Percentiles rank a stretch among this genome's conserved stretches.
Conservation (phyloP, 495 filamentous ascomycete genomes). For the Xylaria acuta region DNA sequence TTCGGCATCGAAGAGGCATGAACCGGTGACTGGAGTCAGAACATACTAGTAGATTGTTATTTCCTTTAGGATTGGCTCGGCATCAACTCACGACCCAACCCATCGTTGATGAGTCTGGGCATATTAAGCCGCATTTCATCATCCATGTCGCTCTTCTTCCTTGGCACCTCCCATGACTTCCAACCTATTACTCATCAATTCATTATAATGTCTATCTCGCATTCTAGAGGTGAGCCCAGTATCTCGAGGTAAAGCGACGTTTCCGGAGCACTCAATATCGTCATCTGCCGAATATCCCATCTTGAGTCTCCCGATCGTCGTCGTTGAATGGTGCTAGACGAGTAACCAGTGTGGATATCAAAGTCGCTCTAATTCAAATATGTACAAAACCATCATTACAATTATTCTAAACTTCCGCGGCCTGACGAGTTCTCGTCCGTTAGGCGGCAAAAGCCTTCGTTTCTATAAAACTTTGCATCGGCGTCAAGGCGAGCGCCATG, state of each 20-base stretch:
- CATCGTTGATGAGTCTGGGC: neutral
- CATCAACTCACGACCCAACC: neutral
- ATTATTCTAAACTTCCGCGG: conserved; percentile 38
- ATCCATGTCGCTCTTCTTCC: neutral
- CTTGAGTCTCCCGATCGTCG: neutral
- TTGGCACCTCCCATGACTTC: neutral
- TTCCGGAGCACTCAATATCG: neutral
- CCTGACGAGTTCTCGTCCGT: conserved; percentile 1
- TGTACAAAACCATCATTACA: conserved; percentile 42
- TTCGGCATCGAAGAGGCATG: neutral
- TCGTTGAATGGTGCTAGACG: neutral
- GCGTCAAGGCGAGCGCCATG: neutral
- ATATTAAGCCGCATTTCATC: neutral
- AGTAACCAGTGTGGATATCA: conserved; percentile 3
- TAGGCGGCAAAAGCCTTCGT: neutral
- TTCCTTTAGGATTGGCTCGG: neutral
- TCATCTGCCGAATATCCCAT: neutral
- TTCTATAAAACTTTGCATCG: conserved; percentile 3
- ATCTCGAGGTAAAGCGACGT: neutral
- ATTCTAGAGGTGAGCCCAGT: neutral
- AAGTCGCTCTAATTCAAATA: conserved; percentile 27
- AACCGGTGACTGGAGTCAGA: neutral
- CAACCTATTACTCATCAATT: neutral
- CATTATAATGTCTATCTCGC: neutral
- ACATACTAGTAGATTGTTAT: neutral